Percentiles rank a stretch among this genome's conserved stretches.
Evolutionary conservation across 805 yeast species (phyloP).

Genomic region (Schizosaccharomyces japonicus): DNA sequence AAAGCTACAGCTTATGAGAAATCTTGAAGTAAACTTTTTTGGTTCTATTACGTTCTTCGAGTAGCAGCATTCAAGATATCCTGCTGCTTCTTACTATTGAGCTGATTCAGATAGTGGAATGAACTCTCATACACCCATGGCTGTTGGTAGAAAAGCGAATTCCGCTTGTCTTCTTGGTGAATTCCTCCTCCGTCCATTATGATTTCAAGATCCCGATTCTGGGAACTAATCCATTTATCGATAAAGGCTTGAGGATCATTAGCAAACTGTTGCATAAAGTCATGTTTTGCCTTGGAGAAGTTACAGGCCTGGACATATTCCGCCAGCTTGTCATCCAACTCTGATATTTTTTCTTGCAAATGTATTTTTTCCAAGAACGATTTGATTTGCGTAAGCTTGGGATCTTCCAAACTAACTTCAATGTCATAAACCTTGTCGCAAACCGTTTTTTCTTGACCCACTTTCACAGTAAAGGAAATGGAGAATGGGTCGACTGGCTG

Average conservation of each 20-base stretch:
- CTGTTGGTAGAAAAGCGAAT: slow-evolving; percentile 59
- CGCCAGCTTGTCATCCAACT: slow-evolving; percentile 23
- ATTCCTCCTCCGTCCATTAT: slow-evolving; percentile 44
- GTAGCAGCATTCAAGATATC: background rate
- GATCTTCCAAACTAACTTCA: slow-evolving; percentile 28
- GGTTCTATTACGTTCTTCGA: no score
- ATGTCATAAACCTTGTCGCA: slow-evolving; percentile 67
- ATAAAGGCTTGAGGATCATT: slow-evolving; percentile 59
- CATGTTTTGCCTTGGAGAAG: slow-evolving; percentile 37
- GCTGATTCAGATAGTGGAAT: slow-evolving; percentile 18
- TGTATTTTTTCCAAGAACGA: slow-evolving; percentile 5
- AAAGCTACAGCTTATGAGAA: no score
- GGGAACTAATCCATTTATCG: slow-evolving; percentile 51
- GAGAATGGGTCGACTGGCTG: slow-evolving; percentile 53
- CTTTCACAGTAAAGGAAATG: slow-evolving; percentile 50
- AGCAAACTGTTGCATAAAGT: slow-evolving; percentile 50
- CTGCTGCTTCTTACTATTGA: slow-evolving; percentile 1
- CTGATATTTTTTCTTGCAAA: slow-evolving; percentile 21
- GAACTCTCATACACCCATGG: slow-evolving; percentile 52
- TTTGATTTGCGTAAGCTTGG: slow-evolving; percentile 7
- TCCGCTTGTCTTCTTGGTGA: slow-evolving; percentile 70
- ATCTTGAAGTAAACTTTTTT: no score
- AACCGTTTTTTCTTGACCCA: slow-evolving; percentile 50
- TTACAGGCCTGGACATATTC: slow-evolving; percentile 28
- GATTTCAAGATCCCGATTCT: slow-evolving; percentile 63